Evolutionary conservation across 1,139 yeast species (phyloP).

Genomic region (Yamadazyma sp.): DNA sequence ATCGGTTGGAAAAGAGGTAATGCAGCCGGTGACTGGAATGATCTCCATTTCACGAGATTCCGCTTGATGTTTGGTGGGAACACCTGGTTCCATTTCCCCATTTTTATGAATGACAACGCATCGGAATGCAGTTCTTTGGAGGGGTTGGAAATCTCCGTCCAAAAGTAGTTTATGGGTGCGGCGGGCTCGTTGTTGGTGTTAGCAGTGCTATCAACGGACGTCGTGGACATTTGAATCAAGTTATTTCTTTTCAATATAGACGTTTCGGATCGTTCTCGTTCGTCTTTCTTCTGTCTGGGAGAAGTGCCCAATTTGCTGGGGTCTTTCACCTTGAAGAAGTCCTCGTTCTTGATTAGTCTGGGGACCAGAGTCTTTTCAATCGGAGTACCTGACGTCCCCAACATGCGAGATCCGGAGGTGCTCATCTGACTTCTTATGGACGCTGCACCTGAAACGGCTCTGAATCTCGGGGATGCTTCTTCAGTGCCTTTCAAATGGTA

Average conservation of each 20-base stretch:
- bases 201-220: conserved; percentile 5
- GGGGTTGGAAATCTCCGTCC: conserved; percentile 72
- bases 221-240: conserved; percentile 9
- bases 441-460: conserved; percentile 6
- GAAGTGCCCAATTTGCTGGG: conserved; percentile 4
- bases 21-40: conserved; percentile 90
- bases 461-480: conserved; percentile 17
- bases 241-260: conserved; percentile 10
- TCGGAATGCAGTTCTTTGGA: conserved; percentile 57
- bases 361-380: conserved; percentile 4
- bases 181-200: conserved; percentile 6
- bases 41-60: conserved; percentile 83
- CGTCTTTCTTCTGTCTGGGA: conserved; percentile 3
- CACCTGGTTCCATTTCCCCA: conserved; percentile 80
- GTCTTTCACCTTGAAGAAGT: conserved; percentile 15
- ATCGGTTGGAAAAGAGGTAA: conserved; percentile 77
- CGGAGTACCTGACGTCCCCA: conserved; percentile 2
- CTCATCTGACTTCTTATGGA: conserved; percentile 11
- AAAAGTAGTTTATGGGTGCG: conserved; percentile 35
- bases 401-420: background rate
- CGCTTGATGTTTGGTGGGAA: conserved; percentile 70
- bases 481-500: conserved; percentile 40
- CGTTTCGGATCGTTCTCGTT: conserved; percentile 9
- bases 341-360: conserved; percentile 13
- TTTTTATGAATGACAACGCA: conserved; percentile 36